Base-by-base conservation (phyloP, 2,329 filamentous ascomycete species). In the Daldinia sp. region DNA sequence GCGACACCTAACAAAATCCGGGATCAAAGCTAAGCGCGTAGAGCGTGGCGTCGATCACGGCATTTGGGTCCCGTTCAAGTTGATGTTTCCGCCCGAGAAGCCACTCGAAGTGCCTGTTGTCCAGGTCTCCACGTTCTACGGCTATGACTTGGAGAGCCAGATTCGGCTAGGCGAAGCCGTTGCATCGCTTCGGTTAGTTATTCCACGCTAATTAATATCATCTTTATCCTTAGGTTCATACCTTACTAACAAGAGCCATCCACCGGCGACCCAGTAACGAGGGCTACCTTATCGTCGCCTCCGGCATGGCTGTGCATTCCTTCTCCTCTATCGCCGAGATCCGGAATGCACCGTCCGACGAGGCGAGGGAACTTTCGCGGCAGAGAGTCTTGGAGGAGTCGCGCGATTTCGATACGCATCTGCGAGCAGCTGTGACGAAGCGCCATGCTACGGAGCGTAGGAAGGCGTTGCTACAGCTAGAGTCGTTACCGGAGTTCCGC, bases 271-370 rank as follows among this genome's bases (percentile, higher is more conserved):
- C 15, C 25, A 66, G 63, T 7, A 53, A 62, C 58, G 49, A 63
- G 34, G 68, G 66, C 3, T 70, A 64, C 41, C 63, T 70, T 17
- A 63, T 70, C 25, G 23, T 68, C 10, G 62, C 19, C 15, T 70
- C 68, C 19, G 68, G 68, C 35, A 70, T 70, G 68, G 68, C 68
- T 15, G 68, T 70, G 3, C 68, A 70, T 49, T 70, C 68, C 13
- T 70, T 70, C 54, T 6, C 58, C 3, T 67, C 68, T 15, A 64
- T 68, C 15, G 66, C 45, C 0, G 50, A 60, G 48, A 66, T 70
- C 48, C 54, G 51, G 7, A 10, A 13, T 11, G 61, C 68, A 23
- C 34, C 56, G 6, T 55, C 66, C 3, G 58, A 63, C 8, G 58
- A 57, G 13, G 57, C 58, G 39, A 48, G 39, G 37, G 50, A 64